Conservation (phyloP, 495 filamentous ascomycete species). For the Sphaerosporella brunnea region DNA sequence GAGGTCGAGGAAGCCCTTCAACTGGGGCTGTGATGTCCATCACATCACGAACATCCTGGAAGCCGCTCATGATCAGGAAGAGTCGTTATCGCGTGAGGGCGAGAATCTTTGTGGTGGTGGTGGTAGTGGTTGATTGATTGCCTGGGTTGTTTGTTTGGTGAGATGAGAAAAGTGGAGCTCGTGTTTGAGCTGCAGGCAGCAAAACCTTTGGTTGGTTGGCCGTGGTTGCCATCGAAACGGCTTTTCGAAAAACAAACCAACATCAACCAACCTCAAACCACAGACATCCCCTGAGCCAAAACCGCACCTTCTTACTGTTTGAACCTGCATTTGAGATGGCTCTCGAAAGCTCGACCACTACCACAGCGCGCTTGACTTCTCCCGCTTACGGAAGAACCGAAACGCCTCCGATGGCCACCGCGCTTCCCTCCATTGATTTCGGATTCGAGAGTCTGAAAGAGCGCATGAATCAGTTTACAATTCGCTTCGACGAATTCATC, state of each 20-base stretch:
- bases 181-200: no score
- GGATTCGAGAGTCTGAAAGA: conserved; percentile 72
- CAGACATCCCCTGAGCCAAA: no score
- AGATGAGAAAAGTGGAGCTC: no score
- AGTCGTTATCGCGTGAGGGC: background rate
- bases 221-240: no score
- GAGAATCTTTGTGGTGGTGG: background rate
- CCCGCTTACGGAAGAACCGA: background rate
- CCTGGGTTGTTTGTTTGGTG: no score
- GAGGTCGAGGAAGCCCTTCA: conserved; percentile 38
- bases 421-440: background rate
- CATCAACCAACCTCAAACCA: no score
- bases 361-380: background rate
- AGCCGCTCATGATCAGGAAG: conserved; percentile 27
- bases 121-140: no score
- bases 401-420: background rate
- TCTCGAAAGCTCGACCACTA: background rate
- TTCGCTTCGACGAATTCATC: conserved; percentile 83
- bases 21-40: conserved; percentile 51
- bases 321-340: background rate
- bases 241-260: no score
- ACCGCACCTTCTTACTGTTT: no score
- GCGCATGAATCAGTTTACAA: conserved; percentile 85
- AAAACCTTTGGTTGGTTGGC: no score
- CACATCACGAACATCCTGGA: conserved; percentile 74